phyloP scores from a whole-genome alignment of 495 filamentous ascomycete genomes.

The Pyronema omphalodes region DNA sequence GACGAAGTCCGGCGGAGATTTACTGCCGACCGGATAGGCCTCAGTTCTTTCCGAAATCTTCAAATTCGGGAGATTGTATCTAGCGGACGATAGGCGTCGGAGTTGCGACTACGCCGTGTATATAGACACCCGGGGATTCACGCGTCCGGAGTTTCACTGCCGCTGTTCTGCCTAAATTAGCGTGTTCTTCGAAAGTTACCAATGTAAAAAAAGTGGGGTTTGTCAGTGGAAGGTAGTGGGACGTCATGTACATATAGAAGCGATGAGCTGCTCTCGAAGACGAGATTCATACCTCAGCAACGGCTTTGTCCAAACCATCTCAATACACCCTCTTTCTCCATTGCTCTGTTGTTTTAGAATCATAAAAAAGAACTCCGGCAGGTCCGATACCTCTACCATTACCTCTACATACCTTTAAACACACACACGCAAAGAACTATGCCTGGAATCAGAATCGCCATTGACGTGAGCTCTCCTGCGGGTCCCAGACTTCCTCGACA shows the following conservation, averaged over 20 bases:
- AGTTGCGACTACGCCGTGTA: too few relatives aligned
- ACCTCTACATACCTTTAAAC: too few relatives aligned
- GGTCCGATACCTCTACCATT: too few relatives aligned
- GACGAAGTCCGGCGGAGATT: too few relatives aligned
- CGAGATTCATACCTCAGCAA: neutral
- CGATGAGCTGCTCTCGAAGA: neutral
- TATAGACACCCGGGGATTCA: too few relatives aligned
- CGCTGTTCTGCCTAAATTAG: neutral
- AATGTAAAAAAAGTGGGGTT: neutral
- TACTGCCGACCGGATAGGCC: too few relatives aligned
- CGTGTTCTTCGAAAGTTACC: neutral
- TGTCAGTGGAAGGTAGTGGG: neutral
- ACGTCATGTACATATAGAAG: neutral
- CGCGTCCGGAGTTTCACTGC: neutral
- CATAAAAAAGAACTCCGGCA: too few relatives aligned
- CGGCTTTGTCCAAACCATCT: neutral
- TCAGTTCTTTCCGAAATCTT: too few relatives aligned
- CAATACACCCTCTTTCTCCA: neutral
- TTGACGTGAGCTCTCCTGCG: slow-evolving; percentile 14
- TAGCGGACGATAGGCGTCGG: too few relatives aligned
- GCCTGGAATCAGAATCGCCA: slow-evolving; percentile 23
- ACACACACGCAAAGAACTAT: neutral
- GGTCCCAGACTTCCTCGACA: too few relatives aligned
- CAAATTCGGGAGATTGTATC: too few relatives aligned
- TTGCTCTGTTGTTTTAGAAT: too few relatives aligned